Evolutionary conservation across 176 grass and related monocot genomes (phyloP), one percentile per base, ranked within the genome.

Genomic region (Melocanna baccifera): DNA sequence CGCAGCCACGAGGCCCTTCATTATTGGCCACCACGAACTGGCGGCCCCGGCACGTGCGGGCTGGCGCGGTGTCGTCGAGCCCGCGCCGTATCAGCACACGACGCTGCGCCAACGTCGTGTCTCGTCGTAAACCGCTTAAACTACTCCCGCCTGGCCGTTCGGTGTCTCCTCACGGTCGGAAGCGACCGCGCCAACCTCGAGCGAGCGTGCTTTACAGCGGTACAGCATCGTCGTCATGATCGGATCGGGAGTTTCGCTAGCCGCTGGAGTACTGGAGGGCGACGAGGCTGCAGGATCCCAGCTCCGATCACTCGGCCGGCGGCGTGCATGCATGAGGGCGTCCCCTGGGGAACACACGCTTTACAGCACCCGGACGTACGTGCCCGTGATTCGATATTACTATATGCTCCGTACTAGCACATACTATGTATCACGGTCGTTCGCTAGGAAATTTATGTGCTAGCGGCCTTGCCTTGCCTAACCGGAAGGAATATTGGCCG

Each of bases 1-100:
- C 43, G 75, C 81, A 47, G 69, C 61, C 82, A 85, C 82, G 82
- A 81, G 39, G 67, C 4, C 12, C 41, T 12, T 32, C 15, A 53
- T 62, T 14, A 84, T 74, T 75, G 59, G 16, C 20, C 67, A 36
- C 84, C 23, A 10, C 3, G 28, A 26, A 64, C 85, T 55, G 66
- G 28, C 83, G 23, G 5, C 11, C 56, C 63, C 26, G 22, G 42
- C 64, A 85, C 73, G 74, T 69, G 75, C 84, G 70, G 40, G 57
- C 57, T 73, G 53, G 81, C 39, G 19, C 77, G 20, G 37, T 71
- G 78, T 68, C 63, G 43, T 22, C 61, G 52, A 59, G 74, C 72
- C 52, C 50, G 3, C 62, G 69, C 41, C 25, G 26, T 53, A 75
- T 37, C 70, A 12, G 70, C 47, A 7, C 48, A 52, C 69, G 45